Conservation (phyloP, 306 rosid genomes). For the Styphnolobium japonicum region DNA sequence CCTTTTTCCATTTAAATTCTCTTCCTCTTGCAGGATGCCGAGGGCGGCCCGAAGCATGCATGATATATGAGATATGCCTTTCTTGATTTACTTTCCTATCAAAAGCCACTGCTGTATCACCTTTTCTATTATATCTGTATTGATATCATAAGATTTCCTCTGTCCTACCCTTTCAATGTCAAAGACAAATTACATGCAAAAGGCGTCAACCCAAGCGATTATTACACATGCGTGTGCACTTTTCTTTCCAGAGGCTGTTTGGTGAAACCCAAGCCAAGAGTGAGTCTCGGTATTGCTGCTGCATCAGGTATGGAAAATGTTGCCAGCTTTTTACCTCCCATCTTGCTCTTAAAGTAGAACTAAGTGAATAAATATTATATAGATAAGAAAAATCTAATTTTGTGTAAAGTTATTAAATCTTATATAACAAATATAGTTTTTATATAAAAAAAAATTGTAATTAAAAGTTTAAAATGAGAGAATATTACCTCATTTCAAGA, state of each 20-base stretch:
- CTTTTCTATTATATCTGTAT: constrained; percentile 20
- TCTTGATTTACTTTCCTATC: constrained; percentile 20
- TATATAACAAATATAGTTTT: background rate
- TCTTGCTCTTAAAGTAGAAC: background rate
- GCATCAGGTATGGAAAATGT: background rate
- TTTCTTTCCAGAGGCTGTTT: constrained; percentile 7
- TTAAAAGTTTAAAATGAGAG: too few species aligned
- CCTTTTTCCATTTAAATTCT: background rate
- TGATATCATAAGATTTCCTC: constrained; percentile 23
- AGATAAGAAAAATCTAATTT: background rate
- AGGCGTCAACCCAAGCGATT: constrained; percentile 1
- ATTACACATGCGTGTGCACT: background rate
- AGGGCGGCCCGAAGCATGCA: constrained; percentile 24
- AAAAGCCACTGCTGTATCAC: constrained; percentile 16
- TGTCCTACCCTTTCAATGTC: constrained; percentile 28
- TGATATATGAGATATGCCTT: constrained; percentile 34
- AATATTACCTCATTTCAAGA: too few species aligned
- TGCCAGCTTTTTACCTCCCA: background rate
- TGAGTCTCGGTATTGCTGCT: background rate
- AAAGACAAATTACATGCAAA: constrained; percentile 16
- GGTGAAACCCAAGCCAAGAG: constrained; percentile 14
- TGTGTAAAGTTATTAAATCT: background rate
- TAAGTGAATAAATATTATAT: background rate
- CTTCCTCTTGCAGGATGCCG: constrained; percentile 18
- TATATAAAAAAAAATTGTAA: too few species aligned